Evolutionary conservation across 108 stramenopile species (phyloP).

Genomic region (Cylindrotheca closterium): DNA sequence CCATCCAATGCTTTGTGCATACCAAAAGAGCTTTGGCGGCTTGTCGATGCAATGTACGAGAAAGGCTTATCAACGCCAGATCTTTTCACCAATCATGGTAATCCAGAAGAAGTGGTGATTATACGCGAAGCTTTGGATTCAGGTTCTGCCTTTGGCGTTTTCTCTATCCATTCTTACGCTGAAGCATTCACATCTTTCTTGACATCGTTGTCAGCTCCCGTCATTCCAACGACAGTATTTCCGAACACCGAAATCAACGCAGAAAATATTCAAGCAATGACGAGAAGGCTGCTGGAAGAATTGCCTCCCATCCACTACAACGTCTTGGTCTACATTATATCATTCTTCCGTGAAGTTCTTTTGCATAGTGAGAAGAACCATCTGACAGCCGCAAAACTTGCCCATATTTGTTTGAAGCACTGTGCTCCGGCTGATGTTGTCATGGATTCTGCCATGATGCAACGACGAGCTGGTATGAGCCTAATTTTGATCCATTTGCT

Average conservation of each 20-base stretch:
- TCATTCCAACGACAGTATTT: slow-evolving; percentile 77
- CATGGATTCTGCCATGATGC: slow-evolving; percentile 35
- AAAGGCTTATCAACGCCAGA: slow-evolving; percentile 83
- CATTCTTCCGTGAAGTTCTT: slow-evolving; percentile 92
- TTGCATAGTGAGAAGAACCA: slow-evolving; percentile 65
- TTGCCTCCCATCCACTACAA: slow-evolving; percentile 94
- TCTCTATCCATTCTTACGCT: slow-evolving; percentile 75
- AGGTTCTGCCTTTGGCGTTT: slow-evolving; percentile 59
- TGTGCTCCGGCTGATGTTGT: slow-evolving; percentile 62
- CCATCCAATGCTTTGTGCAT: slow-evolving; percentile 79
- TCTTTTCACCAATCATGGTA: slow-evolving; percentile 79
- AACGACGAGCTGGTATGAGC: slow-evolving; percentile 49
- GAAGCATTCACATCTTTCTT: slow-evolving; percentile 82
- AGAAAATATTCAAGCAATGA: slow-evolving; percentile 73
- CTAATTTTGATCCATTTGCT: slow-evolving; percentile 58
- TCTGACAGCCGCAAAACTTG: slow-evolving; percentile 76
- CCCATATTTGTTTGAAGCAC: slow-evolving; percentile 73
- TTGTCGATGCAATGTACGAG: slow-evolving; percentile 91
- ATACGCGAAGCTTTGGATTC: slow-evolving; percentile 92
- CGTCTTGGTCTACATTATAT: slow-evolving; percentile 95
- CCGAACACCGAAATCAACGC: slow-evolving; percentile 86
- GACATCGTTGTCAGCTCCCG: slow-evolving; percentile 74
- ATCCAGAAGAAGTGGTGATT: slow-evolving; percentile 68
- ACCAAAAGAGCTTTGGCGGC: slow-evolving; percentile 95
- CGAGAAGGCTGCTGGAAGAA: slow-evolving; percentile 82